These are phyloP conservation scores for Candida pseudoglaebosa DNA, from an alignment of 805 yeast species.

Conservation along the genomic window DNA sequence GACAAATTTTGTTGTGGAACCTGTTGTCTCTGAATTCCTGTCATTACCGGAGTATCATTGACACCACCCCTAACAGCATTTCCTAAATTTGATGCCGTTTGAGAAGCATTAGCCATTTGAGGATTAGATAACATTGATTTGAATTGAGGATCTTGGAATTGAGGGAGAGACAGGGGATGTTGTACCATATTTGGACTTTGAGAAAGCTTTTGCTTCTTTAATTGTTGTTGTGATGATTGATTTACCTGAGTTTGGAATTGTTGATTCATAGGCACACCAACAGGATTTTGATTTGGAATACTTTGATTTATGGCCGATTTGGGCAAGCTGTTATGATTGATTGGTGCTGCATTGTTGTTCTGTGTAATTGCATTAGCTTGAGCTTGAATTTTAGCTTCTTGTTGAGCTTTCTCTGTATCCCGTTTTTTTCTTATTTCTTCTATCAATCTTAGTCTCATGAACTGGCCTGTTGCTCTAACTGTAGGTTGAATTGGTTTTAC, in stretches of 20 bases:
- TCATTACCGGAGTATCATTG: conserved; percentile 6
- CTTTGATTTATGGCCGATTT: conserved; percentile 4
- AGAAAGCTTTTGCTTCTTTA: conserved; percentile 9
- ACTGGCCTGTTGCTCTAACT: conserved; percentile 49
- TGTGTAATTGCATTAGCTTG: conserved; percentile 19
- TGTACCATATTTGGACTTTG: conserved; percentile 5
- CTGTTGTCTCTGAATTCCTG: conserved; percentile 5
- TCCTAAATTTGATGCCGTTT: conserved; percentile 6
- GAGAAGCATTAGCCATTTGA: conserved; percentile 5
- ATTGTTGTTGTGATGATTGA: too few relatives aligned
- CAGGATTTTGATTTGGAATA: conserved; percentile 4
- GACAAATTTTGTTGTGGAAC: conserved; percentile 7
- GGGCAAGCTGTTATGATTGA: neutral
- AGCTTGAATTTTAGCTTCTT: conserved; percentile 38
- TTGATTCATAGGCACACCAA: conserved; percentile 4
- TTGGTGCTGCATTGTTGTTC: conserved; percentile 2
- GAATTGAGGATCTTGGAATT: conserved; percentile 15
- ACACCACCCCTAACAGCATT: conserved; percentile 12
- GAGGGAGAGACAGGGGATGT: conserved; percentile 1
- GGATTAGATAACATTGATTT: conserved; percentile 8
- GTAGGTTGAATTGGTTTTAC: conserved; percentile 12
- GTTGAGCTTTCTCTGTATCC: conserved; percentile 39
- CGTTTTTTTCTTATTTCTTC: conserved; percentile 78
- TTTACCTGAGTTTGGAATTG: too few relatives aligned
- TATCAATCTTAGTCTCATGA: conserved; percentile 80